Evolutionary conservation across 2,329 filamentous ascomycete species (phyloP).

Genomic region (Nigrospora oryzae): DNA sequence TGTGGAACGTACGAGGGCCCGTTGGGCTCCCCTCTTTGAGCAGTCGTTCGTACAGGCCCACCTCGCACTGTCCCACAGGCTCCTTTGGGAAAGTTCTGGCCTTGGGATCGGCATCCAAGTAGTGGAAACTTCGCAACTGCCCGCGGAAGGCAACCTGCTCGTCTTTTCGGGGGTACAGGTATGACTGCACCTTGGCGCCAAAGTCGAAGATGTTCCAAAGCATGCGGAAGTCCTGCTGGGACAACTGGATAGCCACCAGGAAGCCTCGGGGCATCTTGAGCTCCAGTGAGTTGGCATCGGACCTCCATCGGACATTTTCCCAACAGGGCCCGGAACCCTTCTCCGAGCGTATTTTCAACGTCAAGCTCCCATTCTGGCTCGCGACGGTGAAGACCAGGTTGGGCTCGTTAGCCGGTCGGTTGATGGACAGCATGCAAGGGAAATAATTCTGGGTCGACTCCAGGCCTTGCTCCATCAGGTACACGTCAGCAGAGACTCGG

Average conservation of each 20-base stretch:
- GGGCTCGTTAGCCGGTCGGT: constrained; percentile 61
- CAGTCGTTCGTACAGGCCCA: constrained; percentile 67
- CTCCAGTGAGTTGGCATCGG: constrained; percentile 56
- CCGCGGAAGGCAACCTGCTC: constrained; percentile 64
- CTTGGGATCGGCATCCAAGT: constrained; percentile 65
- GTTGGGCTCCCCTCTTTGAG: constrained; percentile 62
- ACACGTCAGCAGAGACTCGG: constrained; percentile 66
- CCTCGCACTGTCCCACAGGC: constrained; percentile 59
- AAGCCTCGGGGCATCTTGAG: constrained; percentile 70
- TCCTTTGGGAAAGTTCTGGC: constrained; percentile 69
- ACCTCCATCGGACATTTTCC: constrained; percentile 76
- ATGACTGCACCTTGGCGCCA: constrained; percentile 65
- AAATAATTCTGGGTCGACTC: constrained; percentile 61
- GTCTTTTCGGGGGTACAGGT: constrained; percentile 58
- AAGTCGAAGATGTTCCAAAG: constrained; percentile 83
- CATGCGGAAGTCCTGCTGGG: constrained; percentile 68
- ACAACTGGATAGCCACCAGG: constrained; percentile 60
- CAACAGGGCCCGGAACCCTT: constrained; percentile 64
- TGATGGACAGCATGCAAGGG: constrained; percentile 67
- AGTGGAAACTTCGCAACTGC: constrained; percentile 67
- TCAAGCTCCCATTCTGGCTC: constrained; percentile 72
- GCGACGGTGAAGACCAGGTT: constrained; percentile 65
- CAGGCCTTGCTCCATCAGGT: constrained; percentile 63
- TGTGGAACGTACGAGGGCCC: constrained; percentile 64
- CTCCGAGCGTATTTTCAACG: constrained; percentile 63